Base-by-base conservation (phyloP, 2,329 filamentous ascomycete species). In the Aspergillus alliaceus region DNA sequence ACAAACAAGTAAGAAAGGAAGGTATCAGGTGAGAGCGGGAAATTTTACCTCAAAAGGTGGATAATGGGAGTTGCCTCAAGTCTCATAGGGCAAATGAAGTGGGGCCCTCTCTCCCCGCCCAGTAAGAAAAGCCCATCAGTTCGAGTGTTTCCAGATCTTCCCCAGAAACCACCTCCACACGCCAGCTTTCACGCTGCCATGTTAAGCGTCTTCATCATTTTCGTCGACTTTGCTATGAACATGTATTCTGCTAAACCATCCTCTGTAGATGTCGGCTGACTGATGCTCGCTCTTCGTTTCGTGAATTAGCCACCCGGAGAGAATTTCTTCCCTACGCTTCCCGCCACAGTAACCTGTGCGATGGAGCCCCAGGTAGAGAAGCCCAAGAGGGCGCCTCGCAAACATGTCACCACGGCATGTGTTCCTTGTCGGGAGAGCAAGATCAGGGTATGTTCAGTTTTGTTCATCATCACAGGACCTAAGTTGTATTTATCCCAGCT, bases 391-490 rank as follows among this genome's bases (percentile, higher is more conserved):
- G 56, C 66, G 8, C 69, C 68, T 20, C 70, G 76, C 51, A 78
- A 76, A 60, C 75, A 79, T 60, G 74, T 78, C 61, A 78, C 76
- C 2, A 78, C 76, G 1, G 76, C 76, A 9, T 79, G 76, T 54
- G 75, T 78, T 29, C 73, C 75, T 24, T 79, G 76, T 58, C 73
- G 76, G 24, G 76, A 79, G 62, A 79, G 76, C 60, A 79, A 79
- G 50, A 74, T 79, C 59, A 73, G 75, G 62, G 76, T 77, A 68
- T 56, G 70, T 54, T 52, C 27, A 8, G 2, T 32, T 31, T 52
- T 51, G 56, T 58, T n/a, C 11, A 3, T 12, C 47, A 9, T 27
- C 20, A 44, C 39, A 24, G 51, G 35, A 51, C 34, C 56, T 7
- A 24, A 53, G 20, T 52, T 25, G 34, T 51, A 34, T 27, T 40